These are phyloP conservation scores for Colletotrichum higginsianum DNA, from an alignment of 2,329 filamentous ascomycete genomes.

Conservation along the genomic window DNA sequence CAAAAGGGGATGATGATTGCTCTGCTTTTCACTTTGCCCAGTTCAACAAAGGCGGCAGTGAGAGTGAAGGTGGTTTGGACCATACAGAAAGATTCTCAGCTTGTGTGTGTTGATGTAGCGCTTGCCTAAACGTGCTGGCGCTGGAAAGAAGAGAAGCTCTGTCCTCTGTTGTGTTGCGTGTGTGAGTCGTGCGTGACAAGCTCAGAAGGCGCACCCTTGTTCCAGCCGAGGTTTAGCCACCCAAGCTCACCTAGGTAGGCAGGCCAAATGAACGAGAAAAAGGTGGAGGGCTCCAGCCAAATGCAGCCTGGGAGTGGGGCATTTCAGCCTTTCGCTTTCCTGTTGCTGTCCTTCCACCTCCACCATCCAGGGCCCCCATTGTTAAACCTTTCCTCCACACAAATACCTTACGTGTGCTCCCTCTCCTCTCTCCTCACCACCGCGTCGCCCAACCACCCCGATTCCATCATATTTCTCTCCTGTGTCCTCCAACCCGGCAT, in stretches of 20 bases:
- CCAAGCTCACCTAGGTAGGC: neutral
- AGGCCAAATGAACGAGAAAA: neutral
- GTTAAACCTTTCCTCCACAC: constrained; percentile 41
- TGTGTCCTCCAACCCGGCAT: constrained; percentile 18
- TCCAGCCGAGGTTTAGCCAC: constrained; percentile 20
- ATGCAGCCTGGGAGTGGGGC: constrained; percentile 34
- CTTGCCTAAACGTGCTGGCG: constrained; percentile 4
- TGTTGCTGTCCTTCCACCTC: constrained; percentile 36
- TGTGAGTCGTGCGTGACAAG: neutral
- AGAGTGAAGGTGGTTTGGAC: neutral
- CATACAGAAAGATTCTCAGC: neutral
- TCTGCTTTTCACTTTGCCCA: neutral
- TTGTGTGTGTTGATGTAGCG: neutral
- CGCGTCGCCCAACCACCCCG: constrained; percentile 18
- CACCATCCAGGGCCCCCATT: constrained; percentile 1
- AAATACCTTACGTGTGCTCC: constrained; percentile 33
- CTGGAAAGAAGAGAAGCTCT: constrained; percentile 3
- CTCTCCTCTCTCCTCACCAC: constrained; percentile 29
- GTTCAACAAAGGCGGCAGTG: neutral
- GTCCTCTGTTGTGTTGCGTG: neutral
- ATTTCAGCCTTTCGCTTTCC: constrained; percentile 39
- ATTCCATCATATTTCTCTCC: constrained; percentile 28
- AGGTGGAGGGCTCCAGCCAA: constrained; percentile 32
- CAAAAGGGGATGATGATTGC: neutral
- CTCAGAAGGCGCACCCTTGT: neutral